These are phyloP conservation scores for Euphrasia confusa DNA, from an alignment of 257 asterid genomes.

Conservation along the genomic window DNA sequence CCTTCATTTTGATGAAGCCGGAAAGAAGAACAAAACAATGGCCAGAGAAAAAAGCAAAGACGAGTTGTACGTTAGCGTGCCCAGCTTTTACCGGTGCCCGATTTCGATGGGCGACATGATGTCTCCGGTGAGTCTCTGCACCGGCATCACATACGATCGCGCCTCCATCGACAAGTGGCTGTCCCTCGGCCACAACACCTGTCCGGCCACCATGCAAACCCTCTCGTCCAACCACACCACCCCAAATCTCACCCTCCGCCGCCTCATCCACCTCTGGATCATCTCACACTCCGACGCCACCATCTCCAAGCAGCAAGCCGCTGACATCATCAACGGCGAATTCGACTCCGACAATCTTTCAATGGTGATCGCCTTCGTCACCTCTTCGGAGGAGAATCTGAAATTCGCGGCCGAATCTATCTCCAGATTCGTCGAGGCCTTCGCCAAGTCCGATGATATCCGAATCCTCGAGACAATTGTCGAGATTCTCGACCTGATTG, in stretches of 20 bases:
- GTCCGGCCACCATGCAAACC: conserved; percentile 90
- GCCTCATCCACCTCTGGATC: conserved; percentile 74
- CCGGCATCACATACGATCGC: conserved; percentile 96
- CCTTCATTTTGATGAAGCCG: background rate
- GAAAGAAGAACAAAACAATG: conserved; percentile 24
- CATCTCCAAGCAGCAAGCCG: conserved; percentile 36
- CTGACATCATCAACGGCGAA: conserved; percentile 30
- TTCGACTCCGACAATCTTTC: conserved; percentile 26
- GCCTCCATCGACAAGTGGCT: conserved; percentile 84
- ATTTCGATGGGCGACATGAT: conserved; percentile 93
- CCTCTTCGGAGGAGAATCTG: conserved; percentile 51
- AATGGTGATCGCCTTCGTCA: conserved; percentile 36
- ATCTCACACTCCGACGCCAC: conserved; percentile 44
- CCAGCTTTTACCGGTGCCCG: conserved; percentile 79
- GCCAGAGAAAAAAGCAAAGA: conserved; percentile 43
- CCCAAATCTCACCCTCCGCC: conserved; percentile 88
- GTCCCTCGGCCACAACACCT: conserved; percentile 78
- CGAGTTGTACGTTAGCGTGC: conserved; percentile 58
- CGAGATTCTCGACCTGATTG: conserved; percentile 45
- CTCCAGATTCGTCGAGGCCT: conserved; percentile 31
- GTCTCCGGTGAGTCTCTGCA: conserved; percentile 85
- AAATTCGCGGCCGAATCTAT: conserved; percentile 38
- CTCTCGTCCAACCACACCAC: conserved; percentile 62
- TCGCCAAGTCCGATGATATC: conserved; percentile 36
- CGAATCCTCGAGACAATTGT: conserved; percentile 48